phyloP scores from a whole-genome alignment of 208 protist genomes.

The Trypanosoma avium region DNA sequence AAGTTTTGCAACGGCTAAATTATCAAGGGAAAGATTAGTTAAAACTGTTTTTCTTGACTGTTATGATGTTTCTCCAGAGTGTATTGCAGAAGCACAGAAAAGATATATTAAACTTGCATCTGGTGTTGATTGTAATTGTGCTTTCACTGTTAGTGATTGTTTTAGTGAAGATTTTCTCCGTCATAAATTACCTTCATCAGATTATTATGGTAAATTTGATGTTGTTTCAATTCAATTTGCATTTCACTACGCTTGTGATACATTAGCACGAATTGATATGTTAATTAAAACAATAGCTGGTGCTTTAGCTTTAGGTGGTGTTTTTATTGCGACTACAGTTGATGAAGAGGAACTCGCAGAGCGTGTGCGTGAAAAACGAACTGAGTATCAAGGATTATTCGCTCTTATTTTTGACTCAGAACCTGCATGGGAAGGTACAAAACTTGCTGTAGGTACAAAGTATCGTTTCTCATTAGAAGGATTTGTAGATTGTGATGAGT shows the following conservation, averaged over 20 bases:
- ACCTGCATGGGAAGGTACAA: slow-evolving; percentile 23
- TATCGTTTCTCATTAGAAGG: slow-evolving; percentile 82
- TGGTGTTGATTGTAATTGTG: slow-evolving; percentile 28
- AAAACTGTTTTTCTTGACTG: slow-evolving; percentile 33
- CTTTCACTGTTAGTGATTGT: slow-evolving; percentile 79
- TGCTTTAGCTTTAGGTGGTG: slow-evolving; percentile 49
- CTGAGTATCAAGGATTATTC: slow-evolving; percentile 28
- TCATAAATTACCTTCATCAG: slow-evolving; percentile 29
- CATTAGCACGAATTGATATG: slow-evolving; percentile 39
- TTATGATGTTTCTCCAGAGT: slow-evolving; percentile 79
- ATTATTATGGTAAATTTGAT: slow-evolving; percentile 51
- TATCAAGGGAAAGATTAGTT: slow-evolving; percentile 16
- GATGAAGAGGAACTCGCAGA: slow-evolving; percentile 44
- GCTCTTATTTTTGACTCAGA: slow-evolving; percentile 21
- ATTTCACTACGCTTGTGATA: slow-evolving; percentile 84
- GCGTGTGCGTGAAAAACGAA: slow-evolving; percentile 31
- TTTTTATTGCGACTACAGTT: slow-evolving; percentile 81
- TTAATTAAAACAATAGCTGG: slow-evolving; percentile 42
- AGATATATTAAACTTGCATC: slow-evolving; percentile 37
- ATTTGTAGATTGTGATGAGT: slow-evolving; percentile 90
- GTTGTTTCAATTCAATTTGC: slow-evolving; percentile 87
- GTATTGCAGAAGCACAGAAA: slow-evolving; percentile 63
- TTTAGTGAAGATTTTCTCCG: slow-evolving; percentile 62
- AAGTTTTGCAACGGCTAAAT: slow-evolving; percentile 21
- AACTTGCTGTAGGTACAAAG: slow-evolving; percentile 48